A percentile compares a stretch with the other conserved stretches of the same genome.
phyloP scores from a whole-genome alignment of 768 basidiomycete species.

The Multifurca ochricompacta region DNA sequence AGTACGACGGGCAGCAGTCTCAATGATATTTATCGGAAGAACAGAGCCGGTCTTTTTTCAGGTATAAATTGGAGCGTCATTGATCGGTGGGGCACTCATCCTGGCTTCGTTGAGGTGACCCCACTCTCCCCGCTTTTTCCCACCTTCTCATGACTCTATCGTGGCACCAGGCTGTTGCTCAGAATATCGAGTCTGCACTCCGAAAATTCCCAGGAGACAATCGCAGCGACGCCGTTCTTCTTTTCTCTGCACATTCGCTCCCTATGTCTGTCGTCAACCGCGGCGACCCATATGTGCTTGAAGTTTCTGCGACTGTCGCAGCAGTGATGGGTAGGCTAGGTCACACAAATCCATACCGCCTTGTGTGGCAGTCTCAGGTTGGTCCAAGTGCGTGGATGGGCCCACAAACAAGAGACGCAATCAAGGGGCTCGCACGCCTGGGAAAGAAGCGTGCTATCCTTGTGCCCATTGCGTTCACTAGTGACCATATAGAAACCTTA shows the following conservation, averaged over 20 bases:
- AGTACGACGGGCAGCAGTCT: conserved; percentile 96
- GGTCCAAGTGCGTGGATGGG: conserved; percentile 99
- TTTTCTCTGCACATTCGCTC: conserved; percentile 96
- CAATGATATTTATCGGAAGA: conserved; percentile 78
- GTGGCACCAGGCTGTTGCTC: conserved; percentile 68
- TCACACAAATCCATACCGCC: conserved; percentile 77
- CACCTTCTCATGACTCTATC: not conserved
- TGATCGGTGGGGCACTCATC: conserved; percentile 95
- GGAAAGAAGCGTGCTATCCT: conserved; percentile 73
- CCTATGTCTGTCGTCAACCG: conserved; percentile 99
- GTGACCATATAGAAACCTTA: conserved; percentile 97
- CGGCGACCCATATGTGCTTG: conserved; percentile 93
- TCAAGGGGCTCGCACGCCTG: conserved; percentile 77
- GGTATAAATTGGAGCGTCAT: conserved; percentile 93
- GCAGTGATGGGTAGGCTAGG: conserved; percentile 87
- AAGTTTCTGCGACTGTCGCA: conserved; percentile 90
- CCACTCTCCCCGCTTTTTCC: not conserved
- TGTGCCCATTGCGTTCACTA: conserved; percentile 96
- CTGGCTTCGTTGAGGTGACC: conserved; percentile 87
- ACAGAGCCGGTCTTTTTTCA: conserved; percentile 52
- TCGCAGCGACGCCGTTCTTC: conserved; percentile 68
- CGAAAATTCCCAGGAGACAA: conserved; percentile 64
- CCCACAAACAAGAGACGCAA: conserved; percentile 85
- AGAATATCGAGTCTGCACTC: conserved; percentile 78
- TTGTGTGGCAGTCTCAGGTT: conserved; percentile 98